Base-by-base conservation (phyloP, 768 basidiomycete species). In the Leucocoprinus birnbaumii region DNA sequence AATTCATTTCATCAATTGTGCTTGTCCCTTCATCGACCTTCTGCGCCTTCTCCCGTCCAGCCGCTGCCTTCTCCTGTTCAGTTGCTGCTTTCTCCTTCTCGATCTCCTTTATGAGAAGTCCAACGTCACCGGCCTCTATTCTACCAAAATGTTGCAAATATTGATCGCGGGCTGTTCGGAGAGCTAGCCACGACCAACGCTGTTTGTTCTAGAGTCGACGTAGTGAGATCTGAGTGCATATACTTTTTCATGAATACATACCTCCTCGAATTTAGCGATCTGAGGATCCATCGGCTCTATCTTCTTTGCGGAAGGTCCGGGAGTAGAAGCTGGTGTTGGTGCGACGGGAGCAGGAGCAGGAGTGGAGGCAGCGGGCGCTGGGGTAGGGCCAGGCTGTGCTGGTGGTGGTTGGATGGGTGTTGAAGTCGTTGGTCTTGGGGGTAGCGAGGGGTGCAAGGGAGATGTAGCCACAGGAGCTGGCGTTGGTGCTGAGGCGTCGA, bases 111-210 rank as follows among this genome's bases (percentile, higher is more conserved):
- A 69, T 69, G 35, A 83, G 76, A 16, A 74, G 61, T 47, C 78
- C 77, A 57, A 94, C 72, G 58, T 93, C 89, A 7, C 89, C 90
- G 5, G 83, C 84, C 16, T 88, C 89, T 57, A 92, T 91, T 72
- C 83, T 87, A n/a, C 84, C 80, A 59, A 94, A 93, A 61, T 90
- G 84, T 58, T 85, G 82, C 38, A 92, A 66, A 66, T 92, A 73
- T 56, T 79, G 78, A 60, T 89, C 85, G 35, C 91, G 86, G 51
- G 88, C 83, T 40, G 82, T 79, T 18, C 91, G 87, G 56, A 94
- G 77, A 7, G 86, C 87, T 16, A 92, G 77, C 91, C 92, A 94
- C 4, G 89, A 74, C 77, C 84, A 83, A 2, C 87, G 81, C 58
- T 85, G 80, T 61, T 91, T 89, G 68, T 83, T 85, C 91, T 92